Evolutionary conservation across 768 basidiomycete genomes (phyloP), one percentile per base, ranked within the genome.

Genomic region (Cystofilobasidium ferigula): DNA sequence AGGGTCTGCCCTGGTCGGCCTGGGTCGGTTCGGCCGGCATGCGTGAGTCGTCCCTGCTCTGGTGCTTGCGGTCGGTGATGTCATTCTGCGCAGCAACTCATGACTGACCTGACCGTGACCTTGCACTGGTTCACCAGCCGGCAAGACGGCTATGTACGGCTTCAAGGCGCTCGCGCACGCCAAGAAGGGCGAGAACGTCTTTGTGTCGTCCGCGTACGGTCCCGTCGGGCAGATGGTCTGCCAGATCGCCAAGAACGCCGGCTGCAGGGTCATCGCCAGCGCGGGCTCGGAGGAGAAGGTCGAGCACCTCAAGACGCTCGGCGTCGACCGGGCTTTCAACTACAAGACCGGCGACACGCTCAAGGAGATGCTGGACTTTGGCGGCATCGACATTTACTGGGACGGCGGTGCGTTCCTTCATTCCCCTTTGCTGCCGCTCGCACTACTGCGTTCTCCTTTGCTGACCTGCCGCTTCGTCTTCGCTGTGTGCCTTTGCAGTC

Each of bases 281-380:
- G 84, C 85, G 0, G 85, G 87, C 1, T 81, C 82, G 0, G 85
- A 87, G n/a, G 84, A 85, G 60, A 88, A 89, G 74, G 84, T 88
- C 51, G 67, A 69, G 65, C 70, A 45, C 68, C 61, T 68, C 47
- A 67, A 40, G 34, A 56, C 53, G 42, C 60, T 71, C 43, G 69
- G 69, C 26, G 71, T 68, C 18, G 70, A 71, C 48, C 45, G 58
- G 13, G 71, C 69, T 0, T 71, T 71, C 68, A 71, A 71, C 69
- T 71, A 76, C 73, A 76, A 88, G 79, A 86, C 80, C 0, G 77
- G 77, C 0, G 76, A 77, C 56, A 83, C 81, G 0, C 71, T 70
- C 0, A 81, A 84, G 14, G 77, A 85, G 3, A 75, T 89, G 43
- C 71, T 72, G 67, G 79, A 79, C 64, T 80, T 86, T 69, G 85